Base-by-base conservation (phyloP, 2,329 filamentous ascomycete genomes). In the Aspergillus fructus region DNA sequence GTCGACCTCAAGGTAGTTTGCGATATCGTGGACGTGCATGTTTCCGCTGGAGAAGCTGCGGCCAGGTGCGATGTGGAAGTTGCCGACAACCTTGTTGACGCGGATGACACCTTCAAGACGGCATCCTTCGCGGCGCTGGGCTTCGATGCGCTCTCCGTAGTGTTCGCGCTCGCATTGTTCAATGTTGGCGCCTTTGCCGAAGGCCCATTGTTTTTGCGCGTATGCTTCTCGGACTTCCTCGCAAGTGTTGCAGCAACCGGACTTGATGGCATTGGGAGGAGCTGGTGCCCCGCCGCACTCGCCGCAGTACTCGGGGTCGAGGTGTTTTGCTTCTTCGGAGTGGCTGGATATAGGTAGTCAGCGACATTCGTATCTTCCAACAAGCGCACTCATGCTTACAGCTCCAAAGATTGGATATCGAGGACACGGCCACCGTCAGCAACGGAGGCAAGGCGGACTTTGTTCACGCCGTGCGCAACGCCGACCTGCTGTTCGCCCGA, bases 31-130 rank as follows among this genome's bases (percentile, higher is more conserved):
- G 19, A 97, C 91, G 78, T 99, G 94, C 85, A 97, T 89, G 79
- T 96, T 96, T 65, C 91, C 92, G 70, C 90, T 96, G 75, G 89
- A 96, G 83, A 97, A 97, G 74, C 89, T 93, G 76, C 93, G 91
- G 67, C 94, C 94, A 1, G 94, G 94, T 1, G 96, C 94, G 67
- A 99, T 89, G 76, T 99, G 94, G 83, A 99, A 99, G 80, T 99
- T 99, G 56, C 94, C 94, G 54, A 99, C 85, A 24, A 99, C 94
- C 79, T 99, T 99, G 83, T 99, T 99, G 64, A 99, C 96, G 48
- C 91, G 90, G 66, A 99, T 85, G 40, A 86, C 86, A 59, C 94
- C 94, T 74, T 97, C 92, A 63, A 99, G 89, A 50, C 94, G 90
- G 78, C 94, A 99, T 58, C 94, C 94, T 78, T 99, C 96, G 51